Evolutionary conservation across 352 stramenopile genomes (phyloP), one percentile per base, ranked within the genome.

Genomic region (Plasmopara viticola): DNA sequence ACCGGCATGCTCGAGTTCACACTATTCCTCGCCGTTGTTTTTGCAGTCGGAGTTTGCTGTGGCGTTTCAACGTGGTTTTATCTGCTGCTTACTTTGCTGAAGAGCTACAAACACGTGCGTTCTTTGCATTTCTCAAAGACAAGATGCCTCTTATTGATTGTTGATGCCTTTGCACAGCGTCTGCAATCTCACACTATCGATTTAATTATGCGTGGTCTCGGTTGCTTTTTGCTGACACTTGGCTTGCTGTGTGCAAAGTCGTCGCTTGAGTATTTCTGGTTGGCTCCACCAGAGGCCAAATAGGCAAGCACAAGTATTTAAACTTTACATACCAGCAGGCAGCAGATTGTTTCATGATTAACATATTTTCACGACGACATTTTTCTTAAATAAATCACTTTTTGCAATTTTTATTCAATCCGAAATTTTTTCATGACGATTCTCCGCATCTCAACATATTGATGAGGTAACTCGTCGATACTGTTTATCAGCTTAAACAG

Each of bases 1-100:
- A 95, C 85, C 0, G 85, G 83, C 1, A 75, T 94, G 66, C 68
- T 95, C 10, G 82, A 94, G 56, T 95, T 95, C 54, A 95, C 82
- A 17, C 39, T 94, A 13, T 77, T 87, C 49, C 62, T 95, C 35
- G 85, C 85, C 8, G 61, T 94, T 15, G 77, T 95, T n/a, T 95
- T 95, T 56, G 78, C 57, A 0, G 60, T 93, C 20, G 85, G 85
- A 37, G 83, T 94, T 43, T 88, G 75, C 57, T 90, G 78, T 28
- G 85, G 85, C 13, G 84, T 95, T 12, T 94, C 84, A 10, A 93
- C 81, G 8, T 95, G 85, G 85, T 95, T 95, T 63, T 95, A 90
- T 58, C 48, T 95, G 9, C 62, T 95, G 12, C 66, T 95, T 13
- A 86, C 79, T 37, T 64, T 95, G 28, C 56, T 95, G 14, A 88